Evolutionary conservation across 495 filamentous ascomycete genomes (phyloP).

Genomic region (Hyaloscypha finlandica): DNA sequence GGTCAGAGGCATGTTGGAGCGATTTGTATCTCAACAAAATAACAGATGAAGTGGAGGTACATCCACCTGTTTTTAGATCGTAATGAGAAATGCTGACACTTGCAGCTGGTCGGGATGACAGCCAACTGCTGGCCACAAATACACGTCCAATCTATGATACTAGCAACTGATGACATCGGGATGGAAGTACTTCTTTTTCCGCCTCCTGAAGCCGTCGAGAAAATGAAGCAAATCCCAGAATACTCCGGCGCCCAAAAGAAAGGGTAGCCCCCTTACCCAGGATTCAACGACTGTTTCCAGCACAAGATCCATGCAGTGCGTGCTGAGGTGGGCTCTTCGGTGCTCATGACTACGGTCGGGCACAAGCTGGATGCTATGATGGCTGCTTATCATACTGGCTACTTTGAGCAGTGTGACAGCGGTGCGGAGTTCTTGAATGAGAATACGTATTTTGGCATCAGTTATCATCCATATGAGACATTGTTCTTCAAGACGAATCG

Average conservation of each 20-base stretch:
- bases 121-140: slow-evolving; percentile 33
- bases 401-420: no score
- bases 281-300: neutral
- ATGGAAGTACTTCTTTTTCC: slow-evolving; percentile 35
- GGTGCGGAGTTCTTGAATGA: no score
- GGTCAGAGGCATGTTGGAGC: slow-evolving; percentile 35
- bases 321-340: slow-evolving; percentile 27
- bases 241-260: no score
- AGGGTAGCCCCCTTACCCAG: no score
- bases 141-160: slow-evolving; percentile 42
- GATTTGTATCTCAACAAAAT: slow-evolving; percentile 34
- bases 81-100: no score
- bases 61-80: no score
- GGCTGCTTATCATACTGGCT: no score
- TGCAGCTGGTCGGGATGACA: slow-evolving; percentile 41
- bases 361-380: slow-evolving; percentile 35
- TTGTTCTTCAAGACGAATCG: slow-evolving; percentile 36
- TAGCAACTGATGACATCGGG: slow-evolving; percentile 39
- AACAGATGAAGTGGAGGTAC: slow-evolving; percentile 36
- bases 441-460: no score
- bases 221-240: no score
- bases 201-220: no score
- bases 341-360: neutral
- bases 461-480: slow-evolving; percentile 39
- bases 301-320: slow-evolving; percentile 9